phyloP scores from a whole-genome alignment of 2,329 filamentous ascomycete genomes.

The Aspergillus novofumigatus region DNA sequence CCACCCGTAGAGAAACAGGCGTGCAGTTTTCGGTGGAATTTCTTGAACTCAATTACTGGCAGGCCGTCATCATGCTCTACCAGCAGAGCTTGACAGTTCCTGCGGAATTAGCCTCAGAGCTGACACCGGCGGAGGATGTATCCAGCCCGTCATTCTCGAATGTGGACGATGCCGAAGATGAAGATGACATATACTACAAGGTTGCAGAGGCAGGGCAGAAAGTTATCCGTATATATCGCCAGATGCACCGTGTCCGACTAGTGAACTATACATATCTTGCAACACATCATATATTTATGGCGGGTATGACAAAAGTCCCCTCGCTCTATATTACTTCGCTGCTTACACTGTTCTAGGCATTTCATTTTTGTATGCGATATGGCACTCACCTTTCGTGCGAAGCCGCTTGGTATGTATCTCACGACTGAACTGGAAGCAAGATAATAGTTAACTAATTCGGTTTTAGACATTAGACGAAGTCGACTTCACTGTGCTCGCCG shows the following conservation, averaged over 20 bases:
- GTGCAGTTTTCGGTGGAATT: conserved; percentile 89
- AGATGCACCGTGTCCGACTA: conserved; percentile 78
- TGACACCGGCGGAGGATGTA: conserved; percentile 56
- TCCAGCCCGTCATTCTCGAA: conserved; percentile 50
- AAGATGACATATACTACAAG: conserved; percentile 88
- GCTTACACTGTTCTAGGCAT: conserved; percentile 50
- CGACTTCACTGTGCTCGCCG: conserved; percentile 92
- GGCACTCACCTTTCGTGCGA: conserved; percentile 87
- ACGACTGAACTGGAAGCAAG: background rate
- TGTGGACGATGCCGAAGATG: conserved; percentile 57
- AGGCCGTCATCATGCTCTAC: conserved; percentile 93
- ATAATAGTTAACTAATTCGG: conserved; percentile 8
- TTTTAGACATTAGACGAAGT: conserved; percentile 79
- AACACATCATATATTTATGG: conserved; percentile 96
- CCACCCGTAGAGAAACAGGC: conserved; percentile 71
- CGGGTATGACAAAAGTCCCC: conserved; percentile 53
- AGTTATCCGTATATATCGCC: conserved; percentile 83
- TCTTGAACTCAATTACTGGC: conserved; percentile 94
- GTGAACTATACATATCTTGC: conserved; percentile 96
- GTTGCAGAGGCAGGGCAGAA: conserved; percentile 93
- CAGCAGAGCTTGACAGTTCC: conserved; percentile 85
- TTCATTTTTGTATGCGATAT: conserved; percentile 93
- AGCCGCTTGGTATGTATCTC: conserved; percentile 67
- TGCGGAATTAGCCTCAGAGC: conserved; percentile 76
- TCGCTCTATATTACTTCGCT: background rate